A percentile compares a stretch with the other conserved stretches of the same genome.
Conservation (phyloP, 805 yeast genomes). For the Teunomyces pallodes region DNA sequence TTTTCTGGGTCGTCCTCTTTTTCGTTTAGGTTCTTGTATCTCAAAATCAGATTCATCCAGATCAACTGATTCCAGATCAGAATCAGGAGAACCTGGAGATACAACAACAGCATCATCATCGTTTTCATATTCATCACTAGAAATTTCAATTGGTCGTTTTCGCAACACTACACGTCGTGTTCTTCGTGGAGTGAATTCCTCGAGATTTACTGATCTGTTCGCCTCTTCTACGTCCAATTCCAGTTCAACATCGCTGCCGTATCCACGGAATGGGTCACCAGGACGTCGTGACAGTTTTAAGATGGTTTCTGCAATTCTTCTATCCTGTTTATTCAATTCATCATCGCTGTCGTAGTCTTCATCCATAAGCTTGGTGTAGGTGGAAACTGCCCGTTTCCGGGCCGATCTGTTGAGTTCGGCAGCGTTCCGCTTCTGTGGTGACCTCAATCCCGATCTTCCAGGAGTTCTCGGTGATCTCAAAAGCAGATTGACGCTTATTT, state of each 20-base stretch:
- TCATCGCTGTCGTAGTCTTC: conserved; percentile 34
- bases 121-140: conserved; percentile 11
- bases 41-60: conserved; percentile 2
- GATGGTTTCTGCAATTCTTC: conserved; percentile 43
- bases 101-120: conserved; percentile 5
- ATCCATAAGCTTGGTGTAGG: conserved; percentile 30
- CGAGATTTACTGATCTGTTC: conserved; percentile 1
- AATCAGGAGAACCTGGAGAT: not conserved
- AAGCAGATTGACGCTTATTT: conserved; percentile 12
- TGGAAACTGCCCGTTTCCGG: conserved; percentile 43
- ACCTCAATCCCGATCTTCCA: conserved; percentile 46
- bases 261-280: conserved; percentile 7
- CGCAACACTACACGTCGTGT: conserved; percentile 3
- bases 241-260: conserved; percentile 23
- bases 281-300: conserved; percentile 21
- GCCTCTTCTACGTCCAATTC: conserved; percentile 18
- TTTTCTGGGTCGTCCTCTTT: conserved; percentile 1
- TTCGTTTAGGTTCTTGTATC: not conserved
- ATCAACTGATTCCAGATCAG: not conserved
- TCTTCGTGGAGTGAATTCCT: conserved; percentile 5
- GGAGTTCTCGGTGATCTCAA: conserved; percentile 34
- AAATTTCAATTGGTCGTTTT: not conserved
- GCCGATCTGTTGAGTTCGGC: conserved; percentile 47
- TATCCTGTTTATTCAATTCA: conserved; percentile 39
- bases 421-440: conserved; percentile 40